Evolutionary conservation across 2,329 filamentous ascomycete genomes (phyloP), one percentile per base, ranked within the genome.

Genomic region (Penicillium digitatum): DNA sequence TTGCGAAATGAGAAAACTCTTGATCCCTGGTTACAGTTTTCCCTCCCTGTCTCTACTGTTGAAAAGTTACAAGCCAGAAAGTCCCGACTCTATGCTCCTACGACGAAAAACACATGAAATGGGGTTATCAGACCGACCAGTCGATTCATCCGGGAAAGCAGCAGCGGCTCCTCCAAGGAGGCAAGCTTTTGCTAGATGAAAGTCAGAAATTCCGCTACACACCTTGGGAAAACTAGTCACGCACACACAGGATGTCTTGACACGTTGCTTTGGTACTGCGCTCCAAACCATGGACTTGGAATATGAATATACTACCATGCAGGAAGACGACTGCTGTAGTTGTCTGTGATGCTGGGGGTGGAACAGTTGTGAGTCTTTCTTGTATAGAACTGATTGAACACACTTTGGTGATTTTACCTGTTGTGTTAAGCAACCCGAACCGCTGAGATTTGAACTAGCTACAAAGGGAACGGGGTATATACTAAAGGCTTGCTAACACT

Each of bases 321-420:
- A 71, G 59, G 50, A 60, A 42, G 60, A 58, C 0, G 70, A 75
- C 50, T 66, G 62, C 1, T 65, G n/a, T 74, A 29, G 58, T 72
- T 10, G 62, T 74, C 2, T 75, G 71, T 34, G 72, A 75, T 56
- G 72, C 70, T 12, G 73, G 72, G 2, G 73, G 73, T 9, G 73
- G 73, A 2, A 74, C 72, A 1, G 72, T 73, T 9, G 66, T 68
- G 47, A 45, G 61, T 44, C 9, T 5, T 40, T 10, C 29, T 5
- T n/a, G 10, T 10, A 24, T 34, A 11, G 3, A 39, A 12, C 16
- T 12, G 5, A 7, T 14, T 27, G 3, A 16, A 11, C 6, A 16
- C 31, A 22, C n/a, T 27, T 35, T 16, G 16, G 20, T 18, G 20
- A 51, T 2, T 70, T 72, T 34, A 69, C 67, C 0, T 73, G 72